These are phyloP conservation scores for Hermanozyma aechmeae DNA, from an alignment of 805 yeast species.

Conservation along the genomic window DNA sequence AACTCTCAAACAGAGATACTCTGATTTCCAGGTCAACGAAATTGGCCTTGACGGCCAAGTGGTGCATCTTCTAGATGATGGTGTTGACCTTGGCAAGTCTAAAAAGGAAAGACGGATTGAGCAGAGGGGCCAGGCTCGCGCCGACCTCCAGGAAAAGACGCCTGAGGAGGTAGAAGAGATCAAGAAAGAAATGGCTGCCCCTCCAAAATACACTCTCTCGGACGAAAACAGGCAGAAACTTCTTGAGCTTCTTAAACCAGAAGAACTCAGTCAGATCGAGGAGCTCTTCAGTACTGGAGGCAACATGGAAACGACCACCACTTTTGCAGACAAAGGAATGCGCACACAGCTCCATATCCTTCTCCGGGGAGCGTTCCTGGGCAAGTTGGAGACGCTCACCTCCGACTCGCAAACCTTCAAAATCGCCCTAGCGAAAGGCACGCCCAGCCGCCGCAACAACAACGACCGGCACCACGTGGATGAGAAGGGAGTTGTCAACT, in stretches of 20 bases:
- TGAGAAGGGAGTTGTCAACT: slow-evolving; percentile 48
- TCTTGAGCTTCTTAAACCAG: slow-evolving; percentile 47
- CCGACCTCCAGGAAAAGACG: slow-evolving; percentile 20
- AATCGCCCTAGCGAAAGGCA: slow-evolving; percentile 43
- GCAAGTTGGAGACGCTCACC: slow-evolving; percentile 73
- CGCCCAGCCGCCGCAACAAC: slow-evolving; percentile 23
- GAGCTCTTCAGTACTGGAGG: slow-evolving; percentile 45
- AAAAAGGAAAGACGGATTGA: slow-evolving; percentile 41
- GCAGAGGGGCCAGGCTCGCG: slow-evolving; percentile 30
- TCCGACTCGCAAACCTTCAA: slow-evolving; percentile 57
- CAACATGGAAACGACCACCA: slow-evolving; percentile 46
- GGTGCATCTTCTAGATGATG: slow-evolving; percentile 67
- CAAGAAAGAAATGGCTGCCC: slow-evolving; percentile 11
- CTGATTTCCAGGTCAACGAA: slow-evolving; percentile 92
- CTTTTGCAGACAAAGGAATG: slow-evolving; percentile 56
- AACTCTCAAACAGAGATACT: slow-evolving; percentile 75
- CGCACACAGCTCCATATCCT: slow-evolving; percentile 76
- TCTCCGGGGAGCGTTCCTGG: slow-evolving; percentile 62
- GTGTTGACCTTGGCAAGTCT: slow-evolving; percentile 40
- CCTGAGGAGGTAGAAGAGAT: slow-evolving; percentile 23
- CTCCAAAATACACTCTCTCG: slow-evolving; percentile 32
- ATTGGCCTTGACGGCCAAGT: slow-evolving; percentile 61
- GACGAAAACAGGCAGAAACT: slow-evolving; percentile 41
- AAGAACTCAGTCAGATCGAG: slow-evolving; percentile 48
- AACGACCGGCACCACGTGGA: slow-evolving; percentile 31